Base-by-base conservation (phyloP, 169 alveolate species). In the Plasmodium blacklocki region DNA sequence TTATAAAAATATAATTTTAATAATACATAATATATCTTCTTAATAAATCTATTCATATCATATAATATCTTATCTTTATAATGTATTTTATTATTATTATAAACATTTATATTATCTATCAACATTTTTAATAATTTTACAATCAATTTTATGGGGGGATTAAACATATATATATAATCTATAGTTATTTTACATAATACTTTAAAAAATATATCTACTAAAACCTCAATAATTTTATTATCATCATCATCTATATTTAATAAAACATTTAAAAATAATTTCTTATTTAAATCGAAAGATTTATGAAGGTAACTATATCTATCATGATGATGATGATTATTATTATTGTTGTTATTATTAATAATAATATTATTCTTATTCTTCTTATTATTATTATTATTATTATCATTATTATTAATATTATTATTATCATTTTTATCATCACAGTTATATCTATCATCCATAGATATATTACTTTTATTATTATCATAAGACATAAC, bases 161-260 rank as follows among this genome's bases (percentile, higher is more conserved):
- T 86, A 19, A 60, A 71, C 59, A 86, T 49, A 74, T 72, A 86
- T 86, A 86, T 60, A 26, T 52, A 32, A 43, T 86, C 92, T 5
- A 72, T 54, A 9, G 86, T 86, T 21, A 59, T 12, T 29, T 86
- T 66, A 54, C 45, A 43, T 54, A 86, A 56, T 49, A 15, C 70
- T 12, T 43, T 71, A 74, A 86, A 86, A 56, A 86, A 39, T 15
- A 59, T 29, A 32, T 70, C 32, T 45, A 18, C 8, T 52, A 86
- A 54, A 7, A 47, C 7, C 23, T 43, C 58, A 18, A 86, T 45
- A 11, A 86, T 43, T 73, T 71, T 67, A 39, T 52, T 5, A 56
- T 70, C 75, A 18, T 70, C 75, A 18, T 73, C 62, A 29, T 86
- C 87, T n/a, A 5, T 32, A 45, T 56, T 56, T 11, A 56, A 56